These are phyloP conservation scores for Elongisporangium senticosum DNA, from an alignment of 352 stramenopile species.

Conservation along the genomic window DNA sequence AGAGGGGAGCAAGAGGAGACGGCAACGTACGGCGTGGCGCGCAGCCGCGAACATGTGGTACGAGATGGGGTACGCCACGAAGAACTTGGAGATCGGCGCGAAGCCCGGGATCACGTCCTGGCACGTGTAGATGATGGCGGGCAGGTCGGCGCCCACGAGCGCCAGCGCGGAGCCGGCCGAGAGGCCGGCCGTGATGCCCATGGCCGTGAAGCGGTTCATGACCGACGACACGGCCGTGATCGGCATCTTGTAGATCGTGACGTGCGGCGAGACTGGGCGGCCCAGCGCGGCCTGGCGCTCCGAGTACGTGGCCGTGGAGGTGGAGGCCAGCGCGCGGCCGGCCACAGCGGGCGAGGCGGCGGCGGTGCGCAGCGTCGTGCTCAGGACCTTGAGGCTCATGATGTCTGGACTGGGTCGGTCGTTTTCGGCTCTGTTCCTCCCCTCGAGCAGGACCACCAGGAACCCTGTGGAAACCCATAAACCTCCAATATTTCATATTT, in stretches of 20 bases:
- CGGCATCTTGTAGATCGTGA: constrained; percentile 95
- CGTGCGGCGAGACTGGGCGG: constrained; percentile 93
- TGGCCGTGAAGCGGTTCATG: constrained; percentile 90
- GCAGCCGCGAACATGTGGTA: constrained; percentile 91
- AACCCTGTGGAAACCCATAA: not conserved
- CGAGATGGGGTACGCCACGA: constrained; percentile 90
- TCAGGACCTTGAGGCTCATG: constrained; percentile 30
- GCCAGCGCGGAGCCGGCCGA: constrained; percentile 62
- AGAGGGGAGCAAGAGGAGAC: not conserved
- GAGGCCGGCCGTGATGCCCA: constrained; percentile 81
- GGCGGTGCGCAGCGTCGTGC: constrained; percentile 16
- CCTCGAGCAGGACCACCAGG: constrained; percentile 1
- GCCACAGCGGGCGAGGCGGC: constrained; percentile 7
- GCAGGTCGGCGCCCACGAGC: constrained; percentile 71
- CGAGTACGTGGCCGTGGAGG: constrained; percentile 57
- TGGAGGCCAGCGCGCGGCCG: constrained; percentile 17
- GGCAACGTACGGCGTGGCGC: constrained; percentile 71
- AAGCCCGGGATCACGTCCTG: constrained; percentile 70
- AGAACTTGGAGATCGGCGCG: constrained; percentile 86
- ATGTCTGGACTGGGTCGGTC: constrained; percentile 1
- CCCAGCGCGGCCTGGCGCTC: constrained; percentile 82
- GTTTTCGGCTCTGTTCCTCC: constrained; percentile 1
- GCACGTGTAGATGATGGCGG: constrained; percentile 68
- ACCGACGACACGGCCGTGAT: constrained; percentile 92
- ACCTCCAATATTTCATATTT: not conserved